Evolutionary conservation across 768 basidiomycete species (phyloP), one percentile per base, ranked within the genome.

Genomic region (Lepiota brunneoincarnata): DNA sequence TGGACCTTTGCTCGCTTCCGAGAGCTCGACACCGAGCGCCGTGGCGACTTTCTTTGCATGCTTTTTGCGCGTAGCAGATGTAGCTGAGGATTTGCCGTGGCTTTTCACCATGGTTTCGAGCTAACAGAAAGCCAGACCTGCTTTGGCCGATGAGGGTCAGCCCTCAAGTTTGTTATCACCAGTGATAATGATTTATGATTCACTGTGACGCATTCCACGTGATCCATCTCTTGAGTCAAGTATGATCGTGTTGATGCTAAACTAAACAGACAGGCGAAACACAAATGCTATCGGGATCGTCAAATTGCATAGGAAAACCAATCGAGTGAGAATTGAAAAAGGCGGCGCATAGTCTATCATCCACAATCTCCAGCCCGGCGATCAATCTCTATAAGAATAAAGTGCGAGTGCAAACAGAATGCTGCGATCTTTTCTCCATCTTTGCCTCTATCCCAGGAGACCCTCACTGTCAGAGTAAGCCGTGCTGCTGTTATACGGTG

Each of bases 21-120:
- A 31, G 6, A 72, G 66, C 15, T 75, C 74, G 37, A 76, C 74
- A 31, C 67, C 60, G 7, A 66, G 66, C 10, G 53, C 38, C 46
- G 63, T 78, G 14, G 90, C 90, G 67, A 93, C 87, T 64, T 89
- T 94, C 56, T 87, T 83, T 14, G 89, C 89, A 66, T 96, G 91
- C 69, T 97, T 98, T 77, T 96, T 97, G 56, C 94, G 83, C 7
- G 95, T 98, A 4, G 74, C 91, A 0, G 91, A 84, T 0, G 85
- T 77, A 20, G 93, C 93, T 3, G 92, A 95, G 2, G 89, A 89
- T 64, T 90, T 92, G 15, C 69, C 63, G 40, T 71, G 49, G 18
- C 26, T 14, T 48, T 54, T 54, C 26, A 38, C 24, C 53, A 54
- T 54, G 21, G 17, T n/a, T 31, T 10, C 31, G 31, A n/a, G n/a